phyloP scores from a whole-genome alignment of 1,284 basidiomycete species.

The Exsudoporus floridanus region DNA sequence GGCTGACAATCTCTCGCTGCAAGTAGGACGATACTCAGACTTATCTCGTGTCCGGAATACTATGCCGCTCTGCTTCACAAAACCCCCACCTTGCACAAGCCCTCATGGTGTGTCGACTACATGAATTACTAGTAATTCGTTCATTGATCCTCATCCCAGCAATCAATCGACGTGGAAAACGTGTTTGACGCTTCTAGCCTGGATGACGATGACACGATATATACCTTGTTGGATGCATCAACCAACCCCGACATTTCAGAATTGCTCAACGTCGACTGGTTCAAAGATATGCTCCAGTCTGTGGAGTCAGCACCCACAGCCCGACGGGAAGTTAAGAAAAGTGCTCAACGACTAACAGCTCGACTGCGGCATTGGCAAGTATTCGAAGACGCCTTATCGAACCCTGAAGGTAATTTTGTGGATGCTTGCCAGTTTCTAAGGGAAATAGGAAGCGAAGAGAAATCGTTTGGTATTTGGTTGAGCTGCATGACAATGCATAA shows the following conservation, averaged over 20 bases:
- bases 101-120: conserved; percentile 43
- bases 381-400: conserved; percentile 59
- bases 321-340: conserved; percentile 42
- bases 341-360: conserved; percentile 45
- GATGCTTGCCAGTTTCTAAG: conserved; percentile 50
- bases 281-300: conserved; percentile 35
- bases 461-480: conserved; percentile 68
- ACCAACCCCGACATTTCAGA: conserved; percentile 63
- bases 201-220: conserved; percentile 51
- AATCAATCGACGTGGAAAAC: conserved; percentile 49
- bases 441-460: conserved; percentile 61
- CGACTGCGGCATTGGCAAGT: conserved; percentile 59
- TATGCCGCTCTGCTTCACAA: conserved; percentile 64
- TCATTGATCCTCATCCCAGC: conserved; percentile 39
- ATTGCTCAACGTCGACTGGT: conserved; percentile 36
- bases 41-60: conserved; percentile 56
- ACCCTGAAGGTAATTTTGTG: conserved; percentile 49
- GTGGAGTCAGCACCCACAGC: conserved; percentile 42
- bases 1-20: conserved; percentile 9
- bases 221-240: conserved; percentile 57
- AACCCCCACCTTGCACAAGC: conserved; percentile 44
- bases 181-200: conserved; percentile 56
- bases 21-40: conserved; percentile 54
- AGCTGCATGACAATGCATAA: conserved; percentile 60
- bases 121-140: background rate